Conservation (phyloP, 345 rosid genomes). For the Camelina laxa region DNA sequence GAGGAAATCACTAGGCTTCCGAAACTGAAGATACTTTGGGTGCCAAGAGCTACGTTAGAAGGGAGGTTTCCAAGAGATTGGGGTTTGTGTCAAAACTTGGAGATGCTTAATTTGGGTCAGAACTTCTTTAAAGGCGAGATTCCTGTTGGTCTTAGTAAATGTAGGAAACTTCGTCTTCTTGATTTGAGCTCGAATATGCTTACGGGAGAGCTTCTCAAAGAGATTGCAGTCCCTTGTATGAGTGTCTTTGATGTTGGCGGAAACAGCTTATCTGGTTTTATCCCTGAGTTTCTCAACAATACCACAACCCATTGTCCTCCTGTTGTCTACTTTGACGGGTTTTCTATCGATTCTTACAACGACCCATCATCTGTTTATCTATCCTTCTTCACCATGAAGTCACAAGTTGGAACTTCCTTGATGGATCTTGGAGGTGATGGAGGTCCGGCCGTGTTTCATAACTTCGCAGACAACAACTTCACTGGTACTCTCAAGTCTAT, state of each 20-base stretch:
- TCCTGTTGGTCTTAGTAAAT: slow-evolving; percentile 56
- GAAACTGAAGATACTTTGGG: slow-evolving; percentile 81
- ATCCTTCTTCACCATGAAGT: slow-evolving; percentile 55
- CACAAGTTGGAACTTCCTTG: slow-evolving; percentile 49
- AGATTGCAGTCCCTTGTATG: slow-evolving; percentile 79
- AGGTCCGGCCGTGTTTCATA: slow-evolving; percentile 58
- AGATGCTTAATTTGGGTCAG: slow-evolving; percentile 77
- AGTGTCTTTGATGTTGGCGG: slow-evolving; percentile 76
- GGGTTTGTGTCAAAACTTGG: slow-evolving; percentile 77
- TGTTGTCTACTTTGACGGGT: slow-evolving; percentile 43
- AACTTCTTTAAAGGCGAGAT: slow-evolving; percentile 71
- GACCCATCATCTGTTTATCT: slow-evolving; percentile 59
- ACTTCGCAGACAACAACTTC: slow-evolving; percentile 76
- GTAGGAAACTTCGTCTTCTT: slow-evolving; percentile 71
- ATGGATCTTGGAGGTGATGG: slow-evolving; percentile 46
- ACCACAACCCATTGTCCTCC: slow-evolving; percentile 51
- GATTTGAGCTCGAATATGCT: slow-evolving; percentile 75
- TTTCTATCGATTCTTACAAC: slow-evolving; percentile 39
- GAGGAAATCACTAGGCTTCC: slow-evolving; percentile 64
- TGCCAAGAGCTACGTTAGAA: slow-evolving; percentile 75
- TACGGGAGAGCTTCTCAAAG: slow-evolving; percentile 59
- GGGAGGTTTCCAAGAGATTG: slow-evolving; percentile 66
- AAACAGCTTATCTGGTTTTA: slow-evolving; percentile 68
- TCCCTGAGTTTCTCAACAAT: slow-evolving; percentile 59
- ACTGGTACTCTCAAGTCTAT: slow-evolving; percentile 60